Conservation (phyloP, 164 flowering plant species). For the Akebia trifoliata region DNA sequence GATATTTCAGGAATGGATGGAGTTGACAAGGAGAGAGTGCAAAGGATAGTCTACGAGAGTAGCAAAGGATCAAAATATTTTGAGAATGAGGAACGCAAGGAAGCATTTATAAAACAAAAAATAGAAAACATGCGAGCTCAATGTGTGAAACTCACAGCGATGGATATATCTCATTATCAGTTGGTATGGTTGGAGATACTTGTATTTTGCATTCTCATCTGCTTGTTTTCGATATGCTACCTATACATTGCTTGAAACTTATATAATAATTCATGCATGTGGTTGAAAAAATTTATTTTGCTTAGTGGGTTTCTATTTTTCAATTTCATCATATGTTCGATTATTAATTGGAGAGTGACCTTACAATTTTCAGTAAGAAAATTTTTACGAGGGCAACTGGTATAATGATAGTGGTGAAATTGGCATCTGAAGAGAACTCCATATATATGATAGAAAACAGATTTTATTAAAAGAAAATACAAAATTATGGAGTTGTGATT, state of each 20-base stretch:
- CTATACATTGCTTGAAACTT: not conserved
- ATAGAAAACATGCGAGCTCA: slow-evolving; percentile 61
- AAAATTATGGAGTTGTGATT: no score
- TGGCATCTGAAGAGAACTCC: no score
- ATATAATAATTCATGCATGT: no score
- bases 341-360: no score
- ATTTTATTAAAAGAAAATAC: no score
- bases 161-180: slow-evolving; percentile 60
- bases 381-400: no score
- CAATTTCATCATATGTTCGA: no score
- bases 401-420: no score
- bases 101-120: slow-evolving; percentile 60
- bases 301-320: no score
- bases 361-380: no score
- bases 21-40: slow-evolving; percentile 96
- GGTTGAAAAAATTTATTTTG: no score
- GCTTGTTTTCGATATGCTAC: not conserved
- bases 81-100: slow-evolving; percentile 83
- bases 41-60: slow-evolving; percentile 84
- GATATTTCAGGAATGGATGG: slow-evolving; percentile 82
- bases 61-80: slow-evolving; percentile 97
- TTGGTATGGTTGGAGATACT: slow-evolving; percentile 36
- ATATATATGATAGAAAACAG: no score
- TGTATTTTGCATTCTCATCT: not conserved
- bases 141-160: slow-evolving; percentile 48